Conservation (phyloP, 139 green algal genomes). For the Chlamydomonas schloesseri region DNA sequence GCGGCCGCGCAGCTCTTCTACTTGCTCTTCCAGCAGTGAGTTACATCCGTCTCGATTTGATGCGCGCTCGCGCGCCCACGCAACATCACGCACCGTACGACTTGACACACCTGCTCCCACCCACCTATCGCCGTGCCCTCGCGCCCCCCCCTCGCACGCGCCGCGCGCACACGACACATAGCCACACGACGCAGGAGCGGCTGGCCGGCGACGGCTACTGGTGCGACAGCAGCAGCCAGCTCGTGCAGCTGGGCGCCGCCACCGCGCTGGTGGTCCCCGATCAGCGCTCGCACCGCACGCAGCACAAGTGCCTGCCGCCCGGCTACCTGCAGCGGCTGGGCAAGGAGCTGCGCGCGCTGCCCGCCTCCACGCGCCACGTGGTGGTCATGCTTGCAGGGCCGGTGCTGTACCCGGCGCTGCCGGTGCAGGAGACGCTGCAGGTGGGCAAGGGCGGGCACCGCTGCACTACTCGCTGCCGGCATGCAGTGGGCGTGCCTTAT, state of each 20-base stretch:
- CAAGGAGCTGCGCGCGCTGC: constrained; percentile 6
- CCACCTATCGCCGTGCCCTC: background rate
- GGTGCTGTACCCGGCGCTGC: constrained; percentile 41
- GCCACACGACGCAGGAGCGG: background rate
- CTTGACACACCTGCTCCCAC: no score
- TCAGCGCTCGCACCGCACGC: background rate
- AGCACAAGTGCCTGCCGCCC: background rate
- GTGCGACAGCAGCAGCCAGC: constrained; percentile 1
- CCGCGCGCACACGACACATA: no score
- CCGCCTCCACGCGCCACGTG: constrained; percentile 37
- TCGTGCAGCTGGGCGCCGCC: background rate
- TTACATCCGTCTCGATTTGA: no score
- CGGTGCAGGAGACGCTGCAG: constrained; percentile 1
- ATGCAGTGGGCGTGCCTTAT: no score
- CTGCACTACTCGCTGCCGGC: no score
- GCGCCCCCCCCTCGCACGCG: background rate
- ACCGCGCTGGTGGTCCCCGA: background rate
- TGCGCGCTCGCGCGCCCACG: no score
- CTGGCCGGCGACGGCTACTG: constrained; percentile 1
- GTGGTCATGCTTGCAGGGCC: constrained; percentile 49
- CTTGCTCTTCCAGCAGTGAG: constrained; percentile 71
- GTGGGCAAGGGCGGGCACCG: no score
- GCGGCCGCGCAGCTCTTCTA: constrained; percentile 57
- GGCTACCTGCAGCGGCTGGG: background rate
- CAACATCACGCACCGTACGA: no score